phyloP scores from a whole-genome alignment of 1,284 basidiomycete genomes.

The Polyporus tsugae region DNA sequence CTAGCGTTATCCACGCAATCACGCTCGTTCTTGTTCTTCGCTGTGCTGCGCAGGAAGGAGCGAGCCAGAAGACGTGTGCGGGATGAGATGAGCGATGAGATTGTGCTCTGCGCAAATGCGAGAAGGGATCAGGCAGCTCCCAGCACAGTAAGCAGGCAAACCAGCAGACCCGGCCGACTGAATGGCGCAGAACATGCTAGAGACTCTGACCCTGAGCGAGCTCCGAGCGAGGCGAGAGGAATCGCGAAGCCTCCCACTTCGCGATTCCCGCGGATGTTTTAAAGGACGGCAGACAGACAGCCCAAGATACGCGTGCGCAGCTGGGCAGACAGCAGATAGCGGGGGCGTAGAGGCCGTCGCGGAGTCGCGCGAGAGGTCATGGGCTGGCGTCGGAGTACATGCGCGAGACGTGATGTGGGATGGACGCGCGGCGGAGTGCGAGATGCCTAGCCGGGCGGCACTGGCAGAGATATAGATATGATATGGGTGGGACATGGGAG shows the following conservation, averaged over 20 bases:
- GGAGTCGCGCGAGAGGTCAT: conserved; percentile 3
- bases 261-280: conserved; percentile 4
- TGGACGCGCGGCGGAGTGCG: neutral
- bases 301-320: neutral
- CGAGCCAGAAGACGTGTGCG: neutral
- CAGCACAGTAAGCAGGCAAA: neutral
- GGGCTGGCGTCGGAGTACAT: neutral
- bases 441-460: neutral
- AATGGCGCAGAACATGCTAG: conserved; percentile 1
- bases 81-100: neutral
- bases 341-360: neutral
- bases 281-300: neutral
- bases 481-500: conserved; percentile 1
- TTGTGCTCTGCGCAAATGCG: neutral
- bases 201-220: neutral
- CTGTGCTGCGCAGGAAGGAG: neutral
- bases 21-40: neutral
- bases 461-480: neutral
- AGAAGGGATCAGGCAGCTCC: neutral
- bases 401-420: conserved; percentile 1
- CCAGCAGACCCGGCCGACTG: conserved; percentile 4
- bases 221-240: neutral
- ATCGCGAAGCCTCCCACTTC: no score
- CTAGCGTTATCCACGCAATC: neutral
- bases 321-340: neutral